A percentile compares a stretch with the other conserved stretches of the same genome.
These are phyloP conservation scores for Pterulicium gracile DNA, from an alignment of 1,284 basidiomycete species.

Conservation along the genomic window DNA sequence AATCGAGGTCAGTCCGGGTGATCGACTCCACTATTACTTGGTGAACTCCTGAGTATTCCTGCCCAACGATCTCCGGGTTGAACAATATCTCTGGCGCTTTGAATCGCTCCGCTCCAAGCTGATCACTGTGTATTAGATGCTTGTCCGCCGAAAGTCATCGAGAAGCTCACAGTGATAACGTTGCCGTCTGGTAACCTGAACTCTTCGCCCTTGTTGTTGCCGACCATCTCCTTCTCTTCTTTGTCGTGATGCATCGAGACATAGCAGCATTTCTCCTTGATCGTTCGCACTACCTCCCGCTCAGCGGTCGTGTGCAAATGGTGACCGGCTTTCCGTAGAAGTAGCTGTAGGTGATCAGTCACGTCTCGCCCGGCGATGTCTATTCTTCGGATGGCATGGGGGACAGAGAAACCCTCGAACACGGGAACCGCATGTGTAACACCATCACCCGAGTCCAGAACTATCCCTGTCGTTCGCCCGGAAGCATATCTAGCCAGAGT, in stretches of 20 bases:
- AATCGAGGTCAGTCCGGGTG: constrained; percentile 77
- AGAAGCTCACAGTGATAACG: constrained; percentile 63
- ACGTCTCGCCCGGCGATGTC: constrained; percentile 97
- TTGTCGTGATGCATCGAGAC: constrained; percentile 84
- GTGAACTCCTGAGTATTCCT: constrained; percentile 95
- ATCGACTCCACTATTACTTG: constrained; percentile 91
- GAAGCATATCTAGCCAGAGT: constrained; percentile 91
- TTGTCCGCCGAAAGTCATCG: constrained; percentile 6
- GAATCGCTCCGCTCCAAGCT: constrained; percentile 95
- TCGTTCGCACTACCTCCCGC: constrained; percentile 92
- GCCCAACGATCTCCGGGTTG: constrained; percentile 93
- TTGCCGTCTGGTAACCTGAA: constrained; percentile 96
- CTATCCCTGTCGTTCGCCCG: constrained; percentile 97
- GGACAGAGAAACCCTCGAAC: constrained; percentile 99
- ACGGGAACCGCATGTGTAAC: constrained; percentile 99
- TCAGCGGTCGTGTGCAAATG: constrained; percentile 96
- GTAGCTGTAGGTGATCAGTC: constrained; percentile 90
- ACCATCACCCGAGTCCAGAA: constrained; percentile 97
- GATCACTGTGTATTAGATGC: constrained; percentile 9
- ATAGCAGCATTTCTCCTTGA: constrained; percentile 98
- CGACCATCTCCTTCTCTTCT: constrained; percentile 85
- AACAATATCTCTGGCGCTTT: constrained; percentile 97
- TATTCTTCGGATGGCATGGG: constrained; percentile 91
- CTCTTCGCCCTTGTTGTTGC: constrained; percentile 65
- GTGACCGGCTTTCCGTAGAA: constrained; percentile 91